These are phyloP conservation scores for Fistulifera pelliculosa DNA, from an alignment of 108 stramenopile genomes.

Conservation along the genomic window DNA sequence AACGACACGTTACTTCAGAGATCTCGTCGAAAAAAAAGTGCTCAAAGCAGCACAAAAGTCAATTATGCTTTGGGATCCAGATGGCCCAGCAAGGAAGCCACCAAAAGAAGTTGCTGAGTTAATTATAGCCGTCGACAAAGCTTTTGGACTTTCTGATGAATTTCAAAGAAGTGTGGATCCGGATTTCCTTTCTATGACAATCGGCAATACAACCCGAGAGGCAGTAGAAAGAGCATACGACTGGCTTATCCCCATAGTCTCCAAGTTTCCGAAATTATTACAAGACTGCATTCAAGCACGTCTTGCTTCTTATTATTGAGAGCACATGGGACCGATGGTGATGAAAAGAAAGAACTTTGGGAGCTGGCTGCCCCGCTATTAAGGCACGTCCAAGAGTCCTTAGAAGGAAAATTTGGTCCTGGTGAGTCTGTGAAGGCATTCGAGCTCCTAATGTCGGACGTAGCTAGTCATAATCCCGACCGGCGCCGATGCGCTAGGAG, in stretches of 20 bases:
- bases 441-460: slow-evolving; percentile 51
- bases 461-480: slow-evolving; percentile 48
- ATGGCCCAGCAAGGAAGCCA: slow-evolving; percentile 50
- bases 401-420: slow-evolving; percentile 53
- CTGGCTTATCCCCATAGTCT: slow-evolving; percentile 75
- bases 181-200: slow-evolving; percentile 54
- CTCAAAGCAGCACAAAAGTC: slow-evolving; percentile 53
- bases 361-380: slow-evolving; percentile 51
- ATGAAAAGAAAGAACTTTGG: slow-evolving; percentile 41
- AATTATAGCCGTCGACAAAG: slow-evolving; percentile 43
- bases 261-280: slow-evolving; percentile 43
- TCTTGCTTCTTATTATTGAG: slow-evolving; percentile 62
- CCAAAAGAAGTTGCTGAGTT: slow-evolving; percentile 65
- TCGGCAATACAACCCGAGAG: slow-evolving; percentile 50
- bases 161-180: slow-evolving; percentile 42
- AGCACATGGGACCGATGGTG: slow-evolving; percentile 60
- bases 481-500: slow-evolving; percentile 59
- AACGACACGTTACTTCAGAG: slow-evolving; percentile 10
- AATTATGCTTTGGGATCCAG: slow-evolving; percentile 65
- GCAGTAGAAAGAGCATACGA: slow-evolving; percentile 78
- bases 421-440: slow-evolving; percentile 38
- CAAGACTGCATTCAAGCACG: slow-evolving; percentile 57
- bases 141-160: slow-evolving; percentile 44
- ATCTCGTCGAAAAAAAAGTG: slow-evolving; percentile 43
- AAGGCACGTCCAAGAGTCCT: slow-evolving; percentile 48